phyloP scores from a whole-genome alignment of 2,329 filamentous ascomycete genomes.

The Fusarium heterosporum region DNA sequence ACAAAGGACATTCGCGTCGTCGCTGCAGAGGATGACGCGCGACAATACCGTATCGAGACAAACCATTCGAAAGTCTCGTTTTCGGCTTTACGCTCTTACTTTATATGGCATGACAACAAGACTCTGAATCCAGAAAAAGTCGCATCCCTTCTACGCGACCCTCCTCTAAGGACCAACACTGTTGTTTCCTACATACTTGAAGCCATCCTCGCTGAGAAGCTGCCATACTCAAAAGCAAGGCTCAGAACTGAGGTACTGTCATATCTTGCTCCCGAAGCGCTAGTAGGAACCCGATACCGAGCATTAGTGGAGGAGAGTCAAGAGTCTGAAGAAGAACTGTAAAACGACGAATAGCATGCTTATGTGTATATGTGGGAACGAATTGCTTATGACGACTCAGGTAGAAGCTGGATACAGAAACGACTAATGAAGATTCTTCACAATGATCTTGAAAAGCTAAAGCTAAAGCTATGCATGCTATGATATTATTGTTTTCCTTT shows the following conservation, averaged over 20 bases:
- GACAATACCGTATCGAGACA: conserved; percentile 52
- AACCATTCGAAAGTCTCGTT: conserved; percentile 41
- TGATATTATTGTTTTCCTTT: background rate
- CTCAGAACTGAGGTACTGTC: conserved; percentile 59
- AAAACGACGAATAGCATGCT: background rate
- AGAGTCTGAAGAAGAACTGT: conserved; percentile 5
- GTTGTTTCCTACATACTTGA: conserved; percentile 70
- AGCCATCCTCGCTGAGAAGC: conserved; percentile 62
- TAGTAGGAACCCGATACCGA: conserved; percentile 43
- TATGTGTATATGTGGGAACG: background rate
- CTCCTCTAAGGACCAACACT: conserved; percentile 67
- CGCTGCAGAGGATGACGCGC: conserved; percentile 56
- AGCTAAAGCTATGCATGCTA: no score
- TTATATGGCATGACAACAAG: conserved; percentile 69
- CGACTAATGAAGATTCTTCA: conserved; percentile 1
- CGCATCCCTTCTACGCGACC: conserved; percentile 67
- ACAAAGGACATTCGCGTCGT: conserved; percentile 56
- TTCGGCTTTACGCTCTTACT: conserved; percentile 67
- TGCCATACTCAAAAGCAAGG: conserved; percentile 62
- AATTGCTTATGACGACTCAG: background rate
- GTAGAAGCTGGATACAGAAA: background rate
- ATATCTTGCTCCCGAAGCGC: conserved; percentile 45
- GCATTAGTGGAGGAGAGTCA: conserved; percentile 40
- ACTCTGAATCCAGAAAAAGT: conserved; percentile 62
- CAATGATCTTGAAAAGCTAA: background rate